Percentiles rank a stretch among this genome's conserved stretches.
These are phyloP conservation scores for Syzygium oleosum DNA, from an alignment of 345 rosid species.

Conservation along the genomic window DNA sequence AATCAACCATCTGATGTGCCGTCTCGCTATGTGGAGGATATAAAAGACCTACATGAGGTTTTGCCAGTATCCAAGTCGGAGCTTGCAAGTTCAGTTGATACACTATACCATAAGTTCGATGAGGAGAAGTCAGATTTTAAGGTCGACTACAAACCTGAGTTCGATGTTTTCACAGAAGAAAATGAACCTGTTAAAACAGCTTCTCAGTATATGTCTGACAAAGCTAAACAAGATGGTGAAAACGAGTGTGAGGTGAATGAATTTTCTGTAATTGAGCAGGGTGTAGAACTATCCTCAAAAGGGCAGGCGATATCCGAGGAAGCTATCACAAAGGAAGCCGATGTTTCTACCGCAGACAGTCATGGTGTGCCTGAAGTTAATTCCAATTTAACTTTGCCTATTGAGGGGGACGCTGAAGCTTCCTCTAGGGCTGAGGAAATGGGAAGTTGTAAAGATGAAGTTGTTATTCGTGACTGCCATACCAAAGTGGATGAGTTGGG, in stretches of 20 bases:
- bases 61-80: slow-evolving; percentile 44
- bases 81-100: slow-evolving; percentile 21
- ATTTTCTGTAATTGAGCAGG: slow-evolving; percentile 27
- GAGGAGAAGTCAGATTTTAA: slow-evolving; percentile 39
- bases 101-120: slow-evolving; percentile 35
- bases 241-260: slow-evolving; percentile 29
- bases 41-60: slow-evolving; percentile 81
- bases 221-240: slow-evolving; percentile 20
- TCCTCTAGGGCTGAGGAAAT: slow-evolving; percentile 11
- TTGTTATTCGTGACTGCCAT: slow-evolving; percentile 12
- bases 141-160: slow-evolving; percentile 28
- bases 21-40: slow-evolving; percentile 32
- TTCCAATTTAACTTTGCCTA: slow-evolving; percentile 6
- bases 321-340: slow-evolving; percentile 6
- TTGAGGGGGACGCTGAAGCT: slow-evolving; percentile 28
- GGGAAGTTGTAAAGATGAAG: slow-evolving; percentile 7
- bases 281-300: slow-evolving; percentile 23
- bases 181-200: slow-evolving; percentile 21
- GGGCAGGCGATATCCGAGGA: slow-evolving; percentile 18
- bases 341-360: slow-evolving; percentile 14
- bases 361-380: slow-evolving; percentile 22
- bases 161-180: slow-evolving; percentile 22
- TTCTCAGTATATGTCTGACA: slow-evolving; percentile 8
- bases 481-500: slow-evolving; percentile 23
- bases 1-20: slow-evolving; percentile 15